Evolutionary conservation across 305 asterid species (phyloP), one percentile per base, ranked within the genome.

Genomic region (Solanum chacoense): DNA sequence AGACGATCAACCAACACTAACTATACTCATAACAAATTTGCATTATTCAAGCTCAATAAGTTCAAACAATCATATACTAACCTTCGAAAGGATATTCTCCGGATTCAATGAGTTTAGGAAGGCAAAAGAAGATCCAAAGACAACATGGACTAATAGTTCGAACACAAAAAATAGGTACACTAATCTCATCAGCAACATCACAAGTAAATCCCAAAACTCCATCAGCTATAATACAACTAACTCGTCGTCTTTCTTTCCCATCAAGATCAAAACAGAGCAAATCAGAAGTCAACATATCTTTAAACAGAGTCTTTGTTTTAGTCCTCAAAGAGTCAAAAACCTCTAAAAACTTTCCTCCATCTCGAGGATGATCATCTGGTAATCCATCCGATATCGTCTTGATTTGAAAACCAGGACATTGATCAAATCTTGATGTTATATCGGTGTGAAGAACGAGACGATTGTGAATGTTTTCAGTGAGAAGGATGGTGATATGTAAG

Each of bases 371-470:
- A 69, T 92, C 89, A 35, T 91, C 91, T 2, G 96, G 94, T 50
- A 95, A 87, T 22, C 98, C 98, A 38, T 95, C 98, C 0, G 94
- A 80, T 78, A 95, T 92, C 0, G 94, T 81, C 72, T 86, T 90
- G 92, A 94, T 88, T 13, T 81, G 92, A 78, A 95, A 95, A 45
- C 91, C 91, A 4, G 93, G 92, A 91, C 90, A 91, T 79, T 74
- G 59, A 3, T 35, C 37, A 89, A 93, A 91, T 22, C 93, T 94
- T 89, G 91, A 31, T 6, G 87, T 90, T 80, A 93, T 89, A 90
- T 88, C 87, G 71, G 95, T 73, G 87, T 89, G 92, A 74, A 90
- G 90, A n/a, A 83, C 87, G 40, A 95, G 94, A 37, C 96, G 95
- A 79, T 85, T 38, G 88, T 93, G 59, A 93, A 92, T 92, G 91